Base-by-base conservation (phyloP, 75 land plant genomes). In the Azolla pinnata region DNA sequence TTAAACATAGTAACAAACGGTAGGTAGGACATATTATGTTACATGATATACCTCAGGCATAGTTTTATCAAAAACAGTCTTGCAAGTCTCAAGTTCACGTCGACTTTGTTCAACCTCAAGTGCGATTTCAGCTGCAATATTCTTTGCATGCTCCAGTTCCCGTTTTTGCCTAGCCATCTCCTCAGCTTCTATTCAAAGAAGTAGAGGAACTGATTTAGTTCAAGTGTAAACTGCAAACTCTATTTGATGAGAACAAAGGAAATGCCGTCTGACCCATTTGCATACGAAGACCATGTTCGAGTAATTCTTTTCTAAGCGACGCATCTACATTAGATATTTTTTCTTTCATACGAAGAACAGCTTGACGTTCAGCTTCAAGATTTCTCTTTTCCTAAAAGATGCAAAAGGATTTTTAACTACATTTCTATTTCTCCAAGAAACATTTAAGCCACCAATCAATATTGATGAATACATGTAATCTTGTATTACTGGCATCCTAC, bases 41-140 rank as follows among this genome's bases (percentile, higher is more conserved):
- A n/a, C n/a, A n/a, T n/a, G n/a, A 7, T 31, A 2, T 4, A 21
- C 34, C 35, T 58, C 60, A 58, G 34, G 40, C 18, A 4, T 10
- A 2, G 3, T 30, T 8, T 4, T 26, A 25, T 52, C 27, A 14
- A 24, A 52, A 18, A 52, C 54, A 42, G 30, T 26, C 29, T 52
- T 52, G 27, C 29, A 38, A 31, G 31, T 47, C 14, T 69, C 71
- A 33, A 69, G 64, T 25, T 69, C 58, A 10, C 40, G 55, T 29
- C 65, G 17, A 1, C 58, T 60, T 0, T 54, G 47, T 61, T 69
- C 65, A 0, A 69, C 71, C 31, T 69, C 71, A 19, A 46, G 56
- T 31, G 71, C 71, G 29, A 69, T 69, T 38, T 69, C 71, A 54
- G 71, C 65, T 12, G 71, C 71, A 28, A 69, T 61, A 24, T 51